Base-by-base conservation (phyloP, 2,329 filamentous ascomycete species). In the Colletotrichum tabaci region DNA sequence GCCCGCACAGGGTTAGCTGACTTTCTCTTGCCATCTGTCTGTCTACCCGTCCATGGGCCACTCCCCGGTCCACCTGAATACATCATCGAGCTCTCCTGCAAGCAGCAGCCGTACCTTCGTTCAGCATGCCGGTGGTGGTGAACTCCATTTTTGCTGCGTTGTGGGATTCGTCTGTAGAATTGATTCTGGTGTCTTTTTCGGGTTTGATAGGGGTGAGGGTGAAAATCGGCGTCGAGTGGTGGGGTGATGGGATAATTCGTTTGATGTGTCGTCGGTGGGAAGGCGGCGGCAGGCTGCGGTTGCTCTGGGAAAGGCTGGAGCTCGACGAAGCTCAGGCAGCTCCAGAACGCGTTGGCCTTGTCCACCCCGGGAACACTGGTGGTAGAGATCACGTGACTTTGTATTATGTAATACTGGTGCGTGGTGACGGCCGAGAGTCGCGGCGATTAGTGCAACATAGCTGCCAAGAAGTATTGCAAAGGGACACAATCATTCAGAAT, bases 81-180 rank as follows among this genome's bases (percentile, higher is more conserved):
- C 57, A 68, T 64, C 58, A 71, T 71, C 21, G 55, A 61, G 61
- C 55, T 61, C 21, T 61, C 42, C 44, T 13, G 44, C 18, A 50
- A 56, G 21, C 18, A 21, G 30, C 60, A 61, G 77, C 80, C 66
- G 76, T 82, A 91, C 90, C 90, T 86, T 92, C 89, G 77, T 88
- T 91, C 77, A 92, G 81, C 77, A 86, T 86, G 79, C 90, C 90
- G 76, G 87, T 87, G 73, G 82, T 88, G 72, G 89, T 88, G 77
- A 91, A 92, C 80, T 92, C 90, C 90, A 92, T 92, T 26, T 44
- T 72, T 35, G 63, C 13, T 56, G 10, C 18, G 49, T 9, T 70
- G 50, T 18, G n/a, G 15, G 15, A 26, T 26, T 55, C 26, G 38
- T 55, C 16, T 15, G 38, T 16, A 4, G n/a, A 46, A 8, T 55